phyloP scores from a whole-genome alignment of 495 filamentous ascomycete species.

The Amniculicola lignicola region DNA sequence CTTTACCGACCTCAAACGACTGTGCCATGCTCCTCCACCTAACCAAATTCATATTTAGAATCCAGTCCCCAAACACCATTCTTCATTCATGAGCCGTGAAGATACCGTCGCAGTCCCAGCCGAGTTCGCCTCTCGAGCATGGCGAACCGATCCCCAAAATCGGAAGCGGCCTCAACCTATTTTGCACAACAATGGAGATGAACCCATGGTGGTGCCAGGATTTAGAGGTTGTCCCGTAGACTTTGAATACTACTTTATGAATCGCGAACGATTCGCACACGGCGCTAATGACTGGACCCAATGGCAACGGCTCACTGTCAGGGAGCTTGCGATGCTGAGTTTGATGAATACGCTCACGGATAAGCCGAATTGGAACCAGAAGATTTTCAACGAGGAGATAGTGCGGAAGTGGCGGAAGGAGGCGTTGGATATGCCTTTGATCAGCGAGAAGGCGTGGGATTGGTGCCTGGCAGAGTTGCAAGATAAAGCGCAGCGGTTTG shows the following conservation, averaged over 20 bases:
- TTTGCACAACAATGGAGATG: neutral
- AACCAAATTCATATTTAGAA: no score
- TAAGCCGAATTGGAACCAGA: conserved; percentile 38
- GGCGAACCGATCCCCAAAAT: no score
- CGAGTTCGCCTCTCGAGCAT: no score
- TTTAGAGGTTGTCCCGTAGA: neutral
- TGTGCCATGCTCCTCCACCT: no score
- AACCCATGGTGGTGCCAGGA: neutral
- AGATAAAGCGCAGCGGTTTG: neutral
- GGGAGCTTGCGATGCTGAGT: conserved; percentile 41
- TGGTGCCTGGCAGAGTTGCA: conserved; percentile 12
- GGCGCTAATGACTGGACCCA: neutral
- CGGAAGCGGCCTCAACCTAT: no score
- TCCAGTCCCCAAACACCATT: no score
- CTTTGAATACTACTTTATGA: neutral
- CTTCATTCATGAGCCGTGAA: no score
- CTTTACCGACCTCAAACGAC: no score
- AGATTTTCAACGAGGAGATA: conserved; percentile 36
- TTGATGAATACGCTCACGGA: conserved; percentile 42
- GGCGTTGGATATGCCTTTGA: conserved; percentile 1
- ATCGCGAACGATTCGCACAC: neutral
- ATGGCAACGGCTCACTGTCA: conserved; percentile 35
- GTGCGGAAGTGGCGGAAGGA: conserved; percentile 28
- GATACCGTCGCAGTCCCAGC: no score
- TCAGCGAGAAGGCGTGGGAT: conserved; percentile 21